These are phyloP conservation scores for Xylariaceae sp. DNA, from an alignment of 2,329 filamentous ascomycete species.

Conservation along the genomic window DNA sequence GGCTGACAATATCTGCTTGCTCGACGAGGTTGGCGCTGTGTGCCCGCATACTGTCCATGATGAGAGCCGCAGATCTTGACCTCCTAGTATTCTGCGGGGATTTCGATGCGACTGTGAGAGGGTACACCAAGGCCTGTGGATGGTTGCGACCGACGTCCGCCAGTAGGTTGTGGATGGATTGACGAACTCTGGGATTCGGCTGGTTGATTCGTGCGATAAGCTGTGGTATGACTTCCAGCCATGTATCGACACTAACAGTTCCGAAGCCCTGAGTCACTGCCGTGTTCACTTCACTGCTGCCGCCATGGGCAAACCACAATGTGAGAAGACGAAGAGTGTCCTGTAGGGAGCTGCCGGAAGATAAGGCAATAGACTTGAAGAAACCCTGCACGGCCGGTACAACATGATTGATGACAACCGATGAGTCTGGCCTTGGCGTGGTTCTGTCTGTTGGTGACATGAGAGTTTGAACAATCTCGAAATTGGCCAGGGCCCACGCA, in stretches of 20 bases:
- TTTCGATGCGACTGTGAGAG: slow-evolving; percentile 96
- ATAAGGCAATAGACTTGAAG: slow-evolving; percentile 94
- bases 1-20: slow-evolving; percentile 91
- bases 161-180: slow-evolving; percentile 86
- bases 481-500: slow-evolving; percentile 96
- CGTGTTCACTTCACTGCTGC: slow-evolving; percentile 79
- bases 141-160: slow-evolving; percentile 91
- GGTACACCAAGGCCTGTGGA: slow-evolving; percentile 94
- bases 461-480: slow-evolving; percentile 89
- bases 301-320: slow-evolving; percentile 93
- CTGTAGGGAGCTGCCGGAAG: slow-evolving; percentile 86
- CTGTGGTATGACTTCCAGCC: slow-evolving; percentile 97
- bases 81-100: slow-evolving; percentile 76
- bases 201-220: slow-evolving; percentile 97
- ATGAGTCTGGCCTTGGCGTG: slow-evolving; percentile 50
- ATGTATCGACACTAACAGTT: slow-evolving; percentile 92
- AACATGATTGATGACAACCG: slow-evolving; percentile 77
- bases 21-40: slow-evolving; percentile 91
- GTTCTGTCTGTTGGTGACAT: slow-evolving; percentile 60
- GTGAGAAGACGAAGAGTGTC: slow-evolving; percentile 90
- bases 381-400: slow-evolving; percentile 94
- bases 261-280: slow-evolving; percentile 88
- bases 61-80: slow-evolving; percentile 81
- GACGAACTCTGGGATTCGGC: slow-evolving; percentile 81
- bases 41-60: slow-evolving; percentile 97